Evolutionary conservation across 441 rosid genomes (phyloP), one percentile per base, ranked within the genome.

Genomic region (Erodium texanum): DNA sequence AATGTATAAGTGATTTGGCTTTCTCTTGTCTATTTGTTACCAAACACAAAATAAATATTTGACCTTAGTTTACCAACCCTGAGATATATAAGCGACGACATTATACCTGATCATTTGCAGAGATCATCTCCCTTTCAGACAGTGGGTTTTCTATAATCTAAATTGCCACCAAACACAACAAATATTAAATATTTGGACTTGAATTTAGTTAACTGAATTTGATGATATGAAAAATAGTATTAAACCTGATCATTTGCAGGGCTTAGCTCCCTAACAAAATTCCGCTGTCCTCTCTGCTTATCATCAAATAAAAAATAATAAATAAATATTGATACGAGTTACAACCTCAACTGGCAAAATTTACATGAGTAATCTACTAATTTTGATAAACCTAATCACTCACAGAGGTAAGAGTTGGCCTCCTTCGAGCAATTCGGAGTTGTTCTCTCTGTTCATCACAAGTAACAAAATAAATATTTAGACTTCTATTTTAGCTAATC

Each of bases 21-120:
- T 68, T 85, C 89, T 72, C 68, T 88, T 71, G 74, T 83, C 98
- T 92, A 86, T 76, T 68, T 74, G 67, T 68, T 19, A 77, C 34
- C 41, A 65, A 76, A 22, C 19, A 6, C 73, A 68, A 61, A 32
- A 71, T 48, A 43, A 74, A 24, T 64, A 43, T 67, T 56, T 56
- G 10, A 56, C 14, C 24, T 9, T 22, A 56, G 62, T 56, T 56
- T 9, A 56, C 15, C 62, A 56, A 56, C 20, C 24, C 27, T 56
- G 23, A 56, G 24, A 56, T 56, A 56, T 56, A 20, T 56, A 15
- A 56, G 62, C 14, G 24, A 10, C 9, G 24, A 20, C 27, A 56
- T 56, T 20, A 19, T 19, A 56, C 62, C 62, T 56, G 22, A 56
- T 56, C 62, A 56, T 7, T 20, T 56, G 62, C 62, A 20, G 15